phyloP scores from a whole-genome alignment of 441 rosid species.

The Populus trichocarpa region DNA sequence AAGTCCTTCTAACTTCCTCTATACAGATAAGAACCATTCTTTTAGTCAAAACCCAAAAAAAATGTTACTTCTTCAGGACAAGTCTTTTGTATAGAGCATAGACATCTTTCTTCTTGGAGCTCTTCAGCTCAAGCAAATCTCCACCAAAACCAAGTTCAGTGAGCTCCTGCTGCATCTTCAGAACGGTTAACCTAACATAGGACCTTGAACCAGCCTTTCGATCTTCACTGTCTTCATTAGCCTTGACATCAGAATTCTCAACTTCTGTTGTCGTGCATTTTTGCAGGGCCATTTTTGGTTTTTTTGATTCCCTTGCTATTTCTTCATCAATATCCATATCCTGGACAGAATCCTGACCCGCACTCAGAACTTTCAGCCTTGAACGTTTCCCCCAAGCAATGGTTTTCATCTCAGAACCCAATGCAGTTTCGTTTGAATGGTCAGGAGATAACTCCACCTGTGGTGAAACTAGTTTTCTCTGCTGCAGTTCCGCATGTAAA shows the following conservation, averaged over 20 bases:
- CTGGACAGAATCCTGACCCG: slow-evolving; percentile 44
- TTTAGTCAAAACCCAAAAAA: background rate
- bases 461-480: slow-evolving; percentile 51
- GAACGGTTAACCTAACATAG: slow-evolving; percentile 41
- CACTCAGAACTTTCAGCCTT: slow-evolving; percentile 51
- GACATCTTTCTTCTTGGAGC: slow-evolving; percentile 71
- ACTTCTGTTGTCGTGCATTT: slow-evolving; percentile 39
- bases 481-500: slow-evolving; percentile 53
- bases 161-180: slow-evolving; percentile 74
- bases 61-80: slow-evolving; percentile 41
- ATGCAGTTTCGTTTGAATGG: slow-evolving; percentile 51
- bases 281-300: slow-evolving; percentile 36
- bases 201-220: slow-evolving; percentile 23
- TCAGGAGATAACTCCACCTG: slow-evolving; percentile 66
- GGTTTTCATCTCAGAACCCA: slow-evolving; percentile 58
- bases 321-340: slow-evolving; percentile 42
- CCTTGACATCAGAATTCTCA: slow-evolving; percentile 47
- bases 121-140: slow-evolving; percentile 58
- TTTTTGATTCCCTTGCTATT: slow-evolving; percentile 41
- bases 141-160: slow-evolving; percentile 62
- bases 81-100: slow-evolving; percentile 58
- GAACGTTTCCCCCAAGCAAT: slow-evolving; percentile 58
- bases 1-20: too few species aligned
- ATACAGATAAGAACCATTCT: too few species aligned
- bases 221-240: slow-evolving; percentile 38